Percentiles rank a stretch among this genome's conserved stretches.
These are phyloP conservation scores for Biscutella laevigata DNA, from an alignment of 441 rosid genomes.

Conservation along the genomic window DNA sequence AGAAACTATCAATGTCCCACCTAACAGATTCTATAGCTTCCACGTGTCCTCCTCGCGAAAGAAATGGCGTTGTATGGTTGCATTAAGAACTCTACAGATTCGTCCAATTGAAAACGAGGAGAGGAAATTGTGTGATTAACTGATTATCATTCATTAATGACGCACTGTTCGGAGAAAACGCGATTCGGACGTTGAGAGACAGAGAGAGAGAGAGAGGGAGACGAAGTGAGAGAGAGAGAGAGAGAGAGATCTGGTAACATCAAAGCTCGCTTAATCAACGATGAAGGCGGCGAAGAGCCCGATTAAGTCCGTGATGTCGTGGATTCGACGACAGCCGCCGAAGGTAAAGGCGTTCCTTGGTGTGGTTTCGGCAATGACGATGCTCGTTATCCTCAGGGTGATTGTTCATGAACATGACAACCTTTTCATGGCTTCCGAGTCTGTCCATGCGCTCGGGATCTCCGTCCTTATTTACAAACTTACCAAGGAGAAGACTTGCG, in stretches of 20 bases:
- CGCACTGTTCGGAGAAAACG: not conserved
- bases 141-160: constrained; percentile 2
- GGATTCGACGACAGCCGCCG: constrained; percentile 57
- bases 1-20: constrained; percentile 17
- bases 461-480: constrained; percentile 54
- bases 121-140: not conserved
- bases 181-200: not conserved
- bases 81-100: constrained; percentile 10
- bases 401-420: constrained; percentile 54
- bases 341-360: constrained; percentile 42
- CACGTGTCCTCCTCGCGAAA: constrained; percentile 27
- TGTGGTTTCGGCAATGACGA: constrained; percentile 31
- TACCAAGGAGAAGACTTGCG: constrained; percentile 54
- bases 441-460: constrained; percentile 53
- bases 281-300: constrained; percentile 46
- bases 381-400: constrained; percentile 39
- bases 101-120: not conserved
- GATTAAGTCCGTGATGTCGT: constrained; percentile 38
- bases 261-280: not conserved
- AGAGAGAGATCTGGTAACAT: not conserved
- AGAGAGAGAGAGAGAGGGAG: not conserved
- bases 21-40: constrained; percentile 17
- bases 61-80: constrained; percentile 20
- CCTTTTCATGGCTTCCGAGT: constrained; percentile 51
- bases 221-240: not conserved